A percentile compares a stretch with the other conserved stretches of the same genome.
Conservation (phyloP, 257 asterid species). For the Lithospermum erythrorhizon region DNA sequence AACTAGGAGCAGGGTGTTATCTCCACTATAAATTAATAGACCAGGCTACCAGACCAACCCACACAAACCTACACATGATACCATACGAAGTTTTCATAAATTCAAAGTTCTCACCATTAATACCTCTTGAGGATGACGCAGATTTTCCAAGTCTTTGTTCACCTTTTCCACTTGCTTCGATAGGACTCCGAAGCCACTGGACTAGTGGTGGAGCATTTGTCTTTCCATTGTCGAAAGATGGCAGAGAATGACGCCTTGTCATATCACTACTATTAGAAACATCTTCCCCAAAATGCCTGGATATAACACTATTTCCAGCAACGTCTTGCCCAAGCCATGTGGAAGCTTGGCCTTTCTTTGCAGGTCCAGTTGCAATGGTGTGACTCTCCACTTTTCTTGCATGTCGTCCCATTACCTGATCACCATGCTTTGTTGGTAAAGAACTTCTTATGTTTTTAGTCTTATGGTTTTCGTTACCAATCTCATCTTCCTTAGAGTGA, state of each 20-base stretch:
- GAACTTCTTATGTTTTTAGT: conserved; percentile 21
- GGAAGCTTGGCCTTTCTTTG: conserved; percentile 31
- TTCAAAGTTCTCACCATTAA: conserved; percentile 12
- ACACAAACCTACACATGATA: not conserved
- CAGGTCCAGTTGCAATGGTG: conserved; percentile 11
- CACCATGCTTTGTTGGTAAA: conserved; percentile 26
- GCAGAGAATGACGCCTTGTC: conserved; percentile 28
- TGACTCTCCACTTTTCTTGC: too few relatives aligned
- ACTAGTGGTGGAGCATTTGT: conserved; percentile 36
- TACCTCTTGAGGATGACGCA: conserved; percentile 41
- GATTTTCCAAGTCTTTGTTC: conserved; percentile 32
- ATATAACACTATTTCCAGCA: conserved; percentile 24
- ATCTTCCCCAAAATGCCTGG: conserved; percentile 15
- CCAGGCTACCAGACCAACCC: too few relatives aligned
- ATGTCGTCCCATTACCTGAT: not conserved
- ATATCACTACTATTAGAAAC: too few relatives aligned
- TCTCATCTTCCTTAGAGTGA: conserved; percentile 21
- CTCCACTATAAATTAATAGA: too few relatives aligned
- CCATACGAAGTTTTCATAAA: too few relatives aligned
- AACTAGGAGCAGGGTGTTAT: too few relatives aligned
- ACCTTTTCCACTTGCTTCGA: conserved; percentile 39
- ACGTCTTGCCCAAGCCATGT: conserved; percentile 35
- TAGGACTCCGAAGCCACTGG: conserved; percentile 19
- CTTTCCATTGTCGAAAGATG: conserved; percentile 34
- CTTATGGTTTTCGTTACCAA: conserved; percentile 17